Evolutionary conservation across 2,329 filamentous ascomycete genomes (phyloP).

Genomic region (Alternaria arbusti): DNA sequence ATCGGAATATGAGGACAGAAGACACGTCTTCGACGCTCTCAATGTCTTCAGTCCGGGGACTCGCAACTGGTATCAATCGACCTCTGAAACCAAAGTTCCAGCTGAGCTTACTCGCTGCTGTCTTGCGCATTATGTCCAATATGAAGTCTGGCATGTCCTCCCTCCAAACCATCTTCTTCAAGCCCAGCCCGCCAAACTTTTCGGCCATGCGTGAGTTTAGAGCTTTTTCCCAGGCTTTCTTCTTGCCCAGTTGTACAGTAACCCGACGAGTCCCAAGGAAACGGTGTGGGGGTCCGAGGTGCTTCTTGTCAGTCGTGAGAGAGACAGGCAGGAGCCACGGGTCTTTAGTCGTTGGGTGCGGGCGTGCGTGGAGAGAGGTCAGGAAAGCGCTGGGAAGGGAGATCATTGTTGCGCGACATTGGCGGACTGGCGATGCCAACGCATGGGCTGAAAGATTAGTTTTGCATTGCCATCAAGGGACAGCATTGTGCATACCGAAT

Average conservation of each 20-base stretch:
- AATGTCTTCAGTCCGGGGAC: conserved; percentile 27
- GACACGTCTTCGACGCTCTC: conserved; percentile 37
- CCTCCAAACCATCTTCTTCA: conserved; percentile 52
- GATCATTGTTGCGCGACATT: conserved; percentile 58
- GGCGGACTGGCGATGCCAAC: conserved; percentile 66
- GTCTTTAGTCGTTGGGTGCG: conserved; percentile 60
- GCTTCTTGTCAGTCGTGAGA: conserved; percentile 29
- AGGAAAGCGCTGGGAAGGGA: conserved; percentile 68
- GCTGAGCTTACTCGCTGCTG: conserved; percentile 47
- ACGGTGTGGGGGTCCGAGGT: conserved; percentile 33
- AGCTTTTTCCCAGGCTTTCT: conserved; percentile 26
- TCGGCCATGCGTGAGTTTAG: conserved; percentile 41
- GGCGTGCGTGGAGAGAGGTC: conserved; percentile 64
- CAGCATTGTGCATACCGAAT: conserved; percentile 59
- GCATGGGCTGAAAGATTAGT: conserved; percentile 59
- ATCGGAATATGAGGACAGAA: conserved; percentile 34
- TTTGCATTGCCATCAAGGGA: background rate
- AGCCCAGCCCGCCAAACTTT: conserved; percentile 39
- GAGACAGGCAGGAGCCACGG: conserved; percentile 64
- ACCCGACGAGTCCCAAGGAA: conserved; percentile 27
- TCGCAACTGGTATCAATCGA: conserved; percentile 28
- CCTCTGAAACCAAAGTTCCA: conserved; percentile 37
- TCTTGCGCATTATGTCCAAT: conserved; percentile 45
- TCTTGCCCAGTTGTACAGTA: conserved; percentile 25
- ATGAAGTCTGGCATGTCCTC: conserved; percentile 56